Percentiles rank a stretch among this genome's conserved stretches.
Conservation (phyloP, 1,284 basidiomycete species). For the Phlebopus sp. region DNA sequence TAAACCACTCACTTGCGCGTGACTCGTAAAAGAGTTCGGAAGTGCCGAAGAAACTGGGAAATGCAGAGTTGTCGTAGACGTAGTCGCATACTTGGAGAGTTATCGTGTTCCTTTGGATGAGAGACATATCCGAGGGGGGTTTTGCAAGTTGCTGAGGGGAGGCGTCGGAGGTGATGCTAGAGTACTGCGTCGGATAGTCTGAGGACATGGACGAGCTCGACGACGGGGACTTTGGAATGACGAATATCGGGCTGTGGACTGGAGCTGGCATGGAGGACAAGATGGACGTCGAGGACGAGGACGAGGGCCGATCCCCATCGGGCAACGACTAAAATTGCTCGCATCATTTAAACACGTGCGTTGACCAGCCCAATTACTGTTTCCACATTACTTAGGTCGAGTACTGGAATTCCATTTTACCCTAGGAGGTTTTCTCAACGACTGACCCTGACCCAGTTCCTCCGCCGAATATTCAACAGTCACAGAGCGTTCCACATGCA, state of each 20-base stretch:
- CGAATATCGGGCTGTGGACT: neutral
- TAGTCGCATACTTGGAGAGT: conserved; percentile 65
- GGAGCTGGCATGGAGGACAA: too few relatives aligned
- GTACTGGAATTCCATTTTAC: neutral
- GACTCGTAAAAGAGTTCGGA: conserved; percentile 66
- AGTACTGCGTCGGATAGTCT: neutral
- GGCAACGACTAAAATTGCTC: too few relatives aligned
- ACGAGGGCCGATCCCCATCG: too few relatives aligned
- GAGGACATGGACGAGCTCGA: neutral
- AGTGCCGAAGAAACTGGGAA: conserved; percentile 42
- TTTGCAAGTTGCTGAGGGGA: neutral
- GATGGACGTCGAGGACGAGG: too few relatives aligned
- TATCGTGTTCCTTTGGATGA: conserved; percentile 51
- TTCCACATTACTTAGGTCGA: neutral
- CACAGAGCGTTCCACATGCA: conserved; percentile 30
- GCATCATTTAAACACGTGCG: too few relatives aligned
- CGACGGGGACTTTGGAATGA: neutral
- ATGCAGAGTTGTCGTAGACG: conserved; percentile 52
- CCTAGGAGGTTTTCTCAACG: conserved; percentile 14
- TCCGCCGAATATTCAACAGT: conserved; percentile 24
- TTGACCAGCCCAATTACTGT: too few relatives aligned
- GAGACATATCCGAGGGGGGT: conserved; percentile 31
- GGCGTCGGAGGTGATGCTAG: neutral
- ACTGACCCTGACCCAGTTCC: conserved; percentile 11
- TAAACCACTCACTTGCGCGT: conserved; percentile 51